Evolutionary conservation across 495 filamentous ascomycete genomes (phyloP), one percentile per base, ranked within the genome.

Genomic region (Neurospora intermedia): DNA sequence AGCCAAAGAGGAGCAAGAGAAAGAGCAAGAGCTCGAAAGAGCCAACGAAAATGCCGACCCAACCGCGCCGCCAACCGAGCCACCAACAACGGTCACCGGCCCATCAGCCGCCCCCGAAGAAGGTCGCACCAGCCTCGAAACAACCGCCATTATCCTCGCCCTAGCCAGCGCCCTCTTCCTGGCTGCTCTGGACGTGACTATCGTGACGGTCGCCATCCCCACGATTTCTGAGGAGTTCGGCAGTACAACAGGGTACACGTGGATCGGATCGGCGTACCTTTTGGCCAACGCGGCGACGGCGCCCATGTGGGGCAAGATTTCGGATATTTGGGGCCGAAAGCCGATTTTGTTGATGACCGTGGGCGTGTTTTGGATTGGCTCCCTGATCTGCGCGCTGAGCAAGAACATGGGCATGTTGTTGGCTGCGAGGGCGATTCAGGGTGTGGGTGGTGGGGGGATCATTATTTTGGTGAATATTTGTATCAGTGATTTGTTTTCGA

Each of bases 301-400:
- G 31, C 92, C 92, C 0, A 83, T 89, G 71, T 94, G 93, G 92
- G 93, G 91, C n/a, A 94, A 94, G 78, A 81, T 94, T 45, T 90
- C 88, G 75, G 94, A 97, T 77, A 95, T 97, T 72, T 96, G 89
- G 86, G 94, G 94, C 1, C 88, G 94, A 35, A 97, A 96, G 77
- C 89, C 87, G 3, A 90, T 96, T 70, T 83, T 97, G 69, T 82
- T 97, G 11, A 71, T 90, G 2, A 92, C 93, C 43, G 92, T 91
- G 48, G 81, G 84, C 31, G 79, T 93, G 35, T 97, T 97, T 83
- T 89, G 95, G 75, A 79, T 93, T 11, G 93, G 91, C 5, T 92
- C 89, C 74, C 81, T 97, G 73, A 84, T 96, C 48, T 89, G 90
- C 71, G 94, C 88, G 1, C 76, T 93, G 42, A 86, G 90, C 20